These are phyloP conservation scores for Kalmanozyma brasiliensis DNA, from an alignment of 1,284 basidiomycete genomes.

Conservation along the genomic window DNA sequence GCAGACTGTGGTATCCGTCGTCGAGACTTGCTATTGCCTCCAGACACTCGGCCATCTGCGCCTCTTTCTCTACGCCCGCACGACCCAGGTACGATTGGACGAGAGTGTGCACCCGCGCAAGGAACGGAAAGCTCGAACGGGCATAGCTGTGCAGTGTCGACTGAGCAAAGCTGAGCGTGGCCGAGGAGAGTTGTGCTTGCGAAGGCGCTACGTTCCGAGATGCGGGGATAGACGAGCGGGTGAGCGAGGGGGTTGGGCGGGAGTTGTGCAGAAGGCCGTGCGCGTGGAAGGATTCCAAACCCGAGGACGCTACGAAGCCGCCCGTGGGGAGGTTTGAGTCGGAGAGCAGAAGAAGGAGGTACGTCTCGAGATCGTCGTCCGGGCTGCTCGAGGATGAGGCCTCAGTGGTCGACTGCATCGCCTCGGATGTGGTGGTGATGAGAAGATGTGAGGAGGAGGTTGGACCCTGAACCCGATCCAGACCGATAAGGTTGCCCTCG, in stretches of 20 bases:
- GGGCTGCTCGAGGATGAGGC: neutral
- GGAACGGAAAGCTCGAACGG: slow-evolving; percentile 79
- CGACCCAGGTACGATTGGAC: slow-evolving; percentile 12
- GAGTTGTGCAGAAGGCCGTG: slow-evolving; percentile 77
- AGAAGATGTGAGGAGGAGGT: neutral
- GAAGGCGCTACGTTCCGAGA: slow-evolving; percentile 14
- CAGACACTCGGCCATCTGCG: slow-evolving; percentile 20
- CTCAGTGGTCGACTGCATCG: neutral
- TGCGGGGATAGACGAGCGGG: neutral
- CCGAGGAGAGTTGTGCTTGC: slow-evolving; percentile 41
- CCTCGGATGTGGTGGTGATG: neutral
- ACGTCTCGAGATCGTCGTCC: slow-evolving; percentile 44
- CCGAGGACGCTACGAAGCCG: slow-evolving; percentile 89
- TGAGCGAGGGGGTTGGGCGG: neutral
- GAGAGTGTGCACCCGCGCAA: slow-evolving; percentile 71
- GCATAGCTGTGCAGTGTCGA: slow-evolving; percentile 81
- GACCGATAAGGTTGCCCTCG: neutral
- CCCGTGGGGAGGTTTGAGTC: slow-evolving; percentile 71
- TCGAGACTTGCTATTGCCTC: slow-evolving; percentile 72
- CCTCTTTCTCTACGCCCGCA: neutral
- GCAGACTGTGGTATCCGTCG: slow-evolving; percentile 82
- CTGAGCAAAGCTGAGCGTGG: slow-evolving; percentile 73
- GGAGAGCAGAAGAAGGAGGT: slow-evolving; percentile 58
- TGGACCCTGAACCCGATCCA: neutral
- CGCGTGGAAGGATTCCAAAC: slow-evolving; percentile 86